Percentiles rank a stretch among this genome's conserved stretches.
These are phyloP conservation scores for Pharus latifolius DNA, from an alignment of 176 grass and related monocot genomes.

Conservation along the genomic window DNA sequence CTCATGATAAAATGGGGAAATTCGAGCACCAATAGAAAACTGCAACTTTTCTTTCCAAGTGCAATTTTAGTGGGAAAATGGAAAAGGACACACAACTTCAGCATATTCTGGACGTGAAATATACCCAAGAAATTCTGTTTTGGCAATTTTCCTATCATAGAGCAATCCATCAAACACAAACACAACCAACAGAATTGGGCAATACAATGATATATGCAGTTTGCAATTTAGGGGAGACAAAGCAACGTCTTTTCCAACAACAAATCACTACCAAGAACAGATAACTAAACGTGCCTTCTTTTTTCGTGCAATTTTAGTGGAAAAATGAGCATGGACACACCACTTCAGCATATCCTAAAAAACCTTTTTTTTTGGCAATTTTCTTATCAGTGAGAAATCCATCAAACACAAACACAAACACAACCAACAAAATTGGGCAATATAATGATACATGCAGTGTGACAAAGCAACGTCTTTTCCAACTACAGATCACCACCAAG, in stretches of 20 bases:
- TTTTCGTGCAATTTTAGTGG: neutral
- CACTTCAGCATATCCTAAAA: slow-evolving; percentile 11
- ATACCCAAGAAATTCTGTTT: neutral
- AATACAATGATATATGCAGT: neutral
- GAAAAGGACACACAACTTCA: slow-evolving; percentile 3
- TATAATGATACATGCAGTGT: neutral
- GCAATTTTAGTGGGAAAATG: slow-evolving; percentile 11
- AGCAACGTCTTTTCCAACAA: slow-evolving; percentile 12
- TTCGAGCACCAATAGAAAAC: slow-evolving; percentile 15
- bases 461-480: slow-evolving; percentile 8
- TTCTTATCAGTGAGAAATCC: too few relatives aligned
- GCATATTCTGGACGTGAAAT: slow-evolving; percentile 29
- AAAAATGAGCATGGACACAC: slow-evolving; percentile 3
- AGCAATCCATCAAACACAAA: too few relatives aligned
- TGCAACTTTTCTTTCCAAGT: slow-evolving; percentile 11
- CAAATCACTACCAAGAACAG: too few relatives aligned
- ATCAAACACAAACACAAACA: too few relatives aligned
- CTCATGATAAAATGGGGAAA: neutral
- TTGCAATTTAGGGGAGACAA: slow-evolving; percentile 2
- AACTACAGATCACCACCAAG: neutral
- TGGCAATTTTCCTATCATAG: neutral
- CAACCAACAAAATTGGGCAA: too few relatives aligned
- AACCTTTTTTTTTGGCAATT: neutral
- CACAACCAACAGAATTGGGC: too few relatives aligned
- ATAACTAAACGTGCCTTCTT: too few relatives aligned